Conservation (phyloP, 164 flowering plant genomes). For the Euptelea pleiosperma region DNA sequence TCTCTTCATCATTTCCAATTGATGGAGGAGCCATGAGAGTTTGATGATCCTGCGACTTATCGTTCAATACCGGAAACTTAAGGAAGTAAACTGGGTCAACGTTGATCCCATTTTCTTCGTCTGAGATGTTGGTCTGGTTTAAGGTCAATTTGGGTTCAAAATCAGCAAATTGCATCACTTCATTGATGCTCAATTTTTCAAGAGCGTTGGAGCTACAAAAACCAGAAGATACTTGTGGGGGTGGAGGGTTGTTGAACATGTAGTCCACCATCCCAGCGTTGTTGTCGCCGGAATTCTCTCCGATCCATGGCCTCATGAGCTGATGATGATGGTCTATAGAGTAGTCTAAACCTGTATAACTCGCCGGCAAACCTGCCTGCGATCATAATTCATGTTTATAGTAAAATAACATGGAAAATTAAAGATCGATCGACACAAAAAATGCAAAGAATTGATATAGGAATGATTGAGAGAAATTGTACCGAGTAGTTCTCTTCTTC, state of each 20-base stretch:
- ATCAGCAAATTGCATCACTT: constrained; percentile 94
- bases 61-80: constrained; percentile 81
- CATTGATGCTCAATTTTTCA: constrained; percentile 69
- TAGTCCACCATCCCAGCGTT: constrained; percentile 45
- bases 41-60: constrained; percentile 41
- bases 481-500: constrained; percentile 60
- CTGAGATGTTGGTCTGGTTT: constrained; percentile 43
- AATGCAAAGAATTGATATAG: no score
- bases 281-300: constrained; percentile 24
- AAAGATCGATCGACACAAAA: constrained; percentile 11
- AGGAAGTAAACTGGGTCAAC: constrained; percentile 87
- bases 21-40: constrained; percentile 23
- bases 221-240: constrained; percentile 19
- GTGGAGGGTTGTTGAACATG: constrained; percentile 41
- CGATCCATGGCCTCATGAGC: constrained; percentile 22
- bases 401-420: constrained; percentile 31
- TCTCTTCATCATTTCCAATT: constrained; percentile 17
- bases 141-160: constrained; percentile 69
- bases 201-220: constrained; percentile 36
- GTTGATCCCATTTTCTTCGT: constrained; percentile 46
- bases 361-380: constrained; percentile 28
- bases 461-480: no score
- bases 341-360: constrained; percentile 31
- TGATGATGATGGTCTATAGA: constrained; percentile 35
- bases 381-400: constrained; percentile 21